Evolutionary conservation across 352 stramenopile genomes (phyloP).

Genomic region (Blastocystis sp.): DNA sequence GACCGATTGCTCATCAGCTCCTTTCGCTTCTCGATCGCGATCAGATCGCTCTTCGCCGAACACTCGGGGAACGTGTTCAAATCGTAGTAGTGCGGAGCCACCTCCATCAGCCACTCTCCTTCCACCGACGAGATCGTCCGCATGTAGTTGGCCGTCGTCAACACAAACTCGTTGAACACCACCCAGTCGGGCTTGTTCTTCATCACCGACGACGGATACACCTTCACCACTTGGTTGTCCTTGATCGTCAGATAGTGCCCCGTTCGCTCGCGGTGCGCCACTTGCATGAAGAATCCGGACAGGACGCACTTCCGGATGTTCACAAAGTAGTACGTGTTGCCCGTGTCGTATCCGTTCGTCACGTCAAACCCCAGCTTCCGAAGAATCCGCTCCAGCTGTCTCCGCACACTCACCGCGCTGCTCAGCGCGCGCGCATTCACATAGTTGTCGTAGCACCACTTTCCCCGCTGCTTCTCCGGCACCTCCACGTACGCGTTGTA

Average conservation of each 20-base stretch:
- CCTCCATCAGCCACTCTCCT: conserved; percentile 79
- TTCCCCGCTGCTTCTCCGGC: conserved; percentile 49
- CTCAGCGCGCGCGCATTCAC: conserved; percentile 79
- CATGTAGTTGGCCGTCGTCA: conserved; percentile 97
- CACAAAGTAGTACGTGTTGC: conserved; percentile 75
- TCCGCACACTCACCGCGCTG: conserved; percentile 82
- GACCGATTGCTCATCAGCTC: neutral
- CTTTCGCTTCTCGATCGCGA: conserved; percentile 15
- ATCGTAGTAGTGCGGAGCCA: conserved; percentile 94
- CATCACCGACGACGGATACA: conserved; percentile 47
- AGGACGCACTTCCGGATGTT: conserved; percentile 83
- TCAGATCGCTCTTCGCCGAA: conserved; percentile 7
- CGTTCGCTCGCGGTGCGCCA: conserved; percentile 75
- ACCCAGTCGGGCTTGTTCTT: conserved; percentile 51
- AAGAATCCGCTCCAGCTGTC: conserved; percentile 80
- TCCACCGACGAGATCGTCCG: conserved; percentile 84
- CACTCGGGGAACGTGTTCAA: conserved; percentile 82
- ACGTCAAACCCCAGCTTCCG: conserved; percentile 69
- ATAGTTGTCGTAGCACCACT: conserved; percentile 97
- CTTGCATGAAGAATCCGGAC: conserved; percentile 92
- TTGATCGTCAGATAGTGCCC: conserved; percentile 96
- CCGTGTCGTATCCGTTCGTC: conserved; percentile 20
- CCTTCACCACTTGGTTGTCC: conserved; percentile 81
- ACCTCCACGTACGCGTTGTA: conserved; percentile 14
- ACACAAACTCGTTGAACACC: conserved; percentile 87